Base-by-base conservation (phyloP, 2,329 filamentous ascomycete species). In the Tolypocladium album region DNA sequence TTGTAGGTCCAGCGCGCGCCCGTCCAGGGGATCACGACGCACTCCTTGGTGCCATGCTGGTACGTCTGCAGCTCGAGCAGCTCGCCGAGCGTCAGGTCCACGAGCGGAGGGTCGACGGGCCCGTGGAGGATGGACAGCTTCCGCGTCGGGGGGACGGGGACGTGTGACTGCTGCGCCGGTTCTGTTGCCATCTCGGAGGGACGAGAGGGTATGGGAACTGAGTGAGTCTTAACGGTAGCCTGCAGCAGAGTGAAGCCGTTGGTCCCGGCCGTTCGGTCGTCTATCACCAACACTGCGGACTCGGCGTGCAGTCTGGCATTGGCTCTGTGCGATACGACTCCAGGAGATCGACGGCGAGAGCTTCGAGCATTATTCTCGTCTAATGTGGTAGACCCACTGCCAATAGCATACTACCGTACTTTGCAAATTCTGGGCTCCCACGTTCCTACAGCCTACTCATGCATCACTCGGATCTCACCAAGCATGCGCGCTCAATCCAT, bases 1-100 rank as follows among this genome's bases (percentile, higher is more conserved):
- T 82, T 79, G 72, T 88, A 89, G 0, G 86, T 88, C 88, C 88
- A 92, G 67, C 89, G 79, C 4, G 87, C 82, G 1, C 85, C 85
- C 0, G 88, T 91, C 88, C 88, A 92, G 0, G 88, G 87, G 57
- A 89, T 88, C 31, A 92, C 80, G 50, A 92, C 73, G 62, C 84
- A 88, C 69, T 92, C 88, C 59, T 82, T 79, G 57, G 82, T 78
- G 31, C 84, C 82, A 70, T 88, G 85, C 56, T 84, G 79, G 57
- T 84, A 78, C 53, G 82, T 86, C 73, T 92, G 89, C 17, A 89
- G 78, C 61, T 88, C 85, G 45, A 92, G 79, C 1, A 92, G 79
- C 69, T 90, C 86, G 7, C 87, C 86, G 9, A 92, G 79, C 0
- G 88, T 91, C 57, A 91, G 75, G 61, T 90, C 84, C 56, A 89